phyloP scores from a whole-genome alignment of 2,329 filamentous ascomycete genomes.

The Drechslera avenae region DNA sequence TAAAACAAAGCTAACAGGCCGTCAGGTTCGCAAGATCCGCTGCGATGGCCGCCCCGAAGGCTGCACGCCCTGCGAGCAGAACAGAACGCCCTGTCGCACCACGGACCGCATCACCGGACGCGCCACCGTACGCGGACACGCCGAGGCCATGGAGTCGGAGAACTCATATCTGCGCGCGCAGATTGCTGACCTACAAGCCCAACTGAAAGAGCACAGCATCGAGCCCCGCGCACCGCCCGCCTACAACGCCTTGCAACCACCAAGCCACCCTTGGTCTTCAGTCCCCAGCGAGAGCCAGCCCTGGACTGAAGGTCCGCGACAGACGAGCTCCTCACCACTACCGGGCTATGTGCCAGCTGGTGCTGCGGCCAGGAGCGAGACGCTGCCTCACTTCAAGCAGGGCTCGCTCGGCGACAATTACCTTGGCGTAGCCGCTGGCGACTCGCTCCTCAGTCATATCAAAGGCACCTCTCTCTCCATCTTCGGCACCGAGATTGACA shows the following conservation, averaged over 20 bases:
- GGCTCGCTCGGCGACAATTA: conserved; percentile 64
- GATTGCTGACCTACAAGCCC: conserved; percentile 70
- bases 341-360: conserved; percentile 32
- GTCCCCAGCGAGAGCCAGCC: conserved; percentile 22
- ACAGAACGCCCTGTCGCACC: conserved; percentile 78
- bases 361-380: conserved; percentile 21
- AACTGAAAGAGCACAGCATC: conserved; percentile 65
- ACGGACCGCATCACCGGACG: conserved; percentile 86
- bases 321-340: conserved; percentile 32
- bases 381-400: conserved; percentile 55
- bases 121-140: conserved; percentile 77
- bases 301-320: conserved; percentile 31
- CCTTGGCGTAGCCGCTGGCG: conserved; percentile 67
- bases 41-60: conserved; percentile 81
- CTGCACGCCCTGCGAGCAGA: conserved; percentile 79
- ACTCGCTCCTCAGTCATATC: conserved; percentile 71
- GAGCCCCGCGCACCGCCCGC: conserved; percentile 59
- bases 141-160: conserved; percentile 76
- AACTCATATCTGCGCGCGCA: conserved; percentile 69
- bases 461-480: conserved; percentile 78
- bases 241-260: conserved; percentile 37
- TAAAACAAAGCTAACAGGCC: conserved; percentile 9
- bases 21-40: conserved; percentile 79
- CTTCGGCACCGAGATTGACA: conserved; percentile 78
- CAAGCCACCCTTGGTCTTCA: conserved; percentile 25